These are phyloP conservation scores for Sextonia rubra DNA, from an alignment of 164 flowering plant species.

Conservation along the genomic window DNA sequence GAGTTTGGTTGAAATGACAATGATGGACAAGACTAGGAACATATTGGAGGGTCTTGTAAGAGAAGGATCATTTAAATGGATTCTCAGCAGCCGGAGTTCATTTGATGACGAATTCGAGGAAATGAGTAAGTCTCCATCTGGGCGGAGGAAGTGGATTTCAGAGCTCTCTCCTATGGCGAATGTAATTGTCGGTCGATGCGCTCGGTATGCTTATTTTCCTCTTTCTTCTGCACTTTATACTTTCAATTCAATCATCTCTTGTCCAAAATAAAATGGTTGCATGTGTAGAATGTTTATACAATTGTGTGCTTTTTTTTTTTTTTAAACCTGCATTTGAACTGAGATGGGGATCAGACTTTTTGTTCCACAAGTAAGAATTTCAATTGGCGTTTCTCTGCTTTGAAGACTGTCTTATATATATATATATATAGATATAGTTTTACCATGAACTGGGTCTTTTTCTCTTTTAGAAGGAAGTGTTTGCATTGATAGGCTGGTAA, in stretches of 20 bases:
- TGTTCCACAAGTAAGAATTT: not conserved
- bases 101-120: conserved; percentile 79
- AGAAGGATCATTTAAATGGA: conserved; percentile 89
- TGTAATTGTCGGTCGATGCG: conserved; percentile 70
- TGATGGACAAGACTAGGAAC: conserved; percentile 56
- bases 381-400: too few species aligned
- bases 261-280: not conserved
- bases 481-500: not conserved
- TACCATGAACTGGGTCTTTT: not conserved
- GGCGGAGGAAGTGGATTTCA: conserved; percentile 51
- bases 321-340: too few species aligned
- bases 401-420: not conserved
- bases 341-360: not conserved
- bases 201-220: conserved; percentile 43
- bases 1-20: conserved; percentile 29
- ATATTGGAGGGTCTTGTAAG: conserved; percentile 70
- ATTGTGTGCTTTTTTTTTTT: too few species aligned
- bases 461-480: not conserved
- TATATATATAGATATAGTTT: too few species aligned
- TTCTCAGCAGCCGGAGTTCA: conserved; percentile 42
- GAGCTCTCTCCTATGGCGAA: conserved; percentile 86
- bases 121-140: conserved; percentile 60
- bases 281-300: not conserved
- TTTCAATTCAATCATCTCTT: too few species aligned
- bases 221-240: too few species aligned